phyloP scores from a whole-genome alignment of 768 basidiomycete species.

The Auricularia heimuer region DNA sequence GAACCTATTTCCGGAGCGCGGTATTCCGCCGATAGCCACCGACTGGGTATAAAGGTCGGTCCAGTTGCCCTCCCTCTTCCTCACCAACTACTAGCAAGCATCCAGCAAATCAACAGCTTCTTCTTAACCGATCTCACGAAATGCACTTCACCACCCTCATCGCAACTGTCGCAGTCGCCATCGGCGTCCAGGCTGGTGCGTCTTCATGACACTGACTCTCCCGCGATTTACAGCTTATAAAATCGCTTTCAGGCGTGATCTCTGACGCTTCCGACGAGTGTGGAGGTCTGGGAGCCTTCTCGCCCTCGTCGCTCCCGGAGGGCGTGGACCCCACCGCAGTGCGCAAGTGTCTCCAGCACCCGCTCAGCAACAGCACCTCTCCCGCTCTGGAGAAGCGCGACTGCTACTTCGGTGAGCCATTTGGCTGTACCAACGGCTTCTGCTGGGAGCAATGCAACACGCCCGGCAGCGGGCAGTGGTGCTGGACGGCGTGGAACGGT shows the following conservation, averaged over 20 bases:
- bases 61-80: no score
- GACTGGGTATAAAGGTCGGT: no score
- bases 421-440: not conserved
- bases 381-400: not conserved
- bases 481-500: not conserved
- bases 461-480: not conserved
- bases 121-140: not conserved
- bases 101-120: no score
- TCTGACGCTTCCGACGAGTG: not conserved
- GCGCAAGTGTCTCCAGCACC: not conserved
- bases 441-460: not conserved
- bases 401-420: not conserved
- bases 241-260: not conserved
- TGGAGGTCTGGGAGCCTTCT: not conserved
- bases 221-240: not conserved
- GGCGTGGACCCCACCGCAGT: not conserved
- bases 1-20: no score
- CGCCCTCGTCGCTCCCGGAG: not conserved
- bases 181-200: not conserved
- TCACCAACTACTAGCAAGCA: no score
- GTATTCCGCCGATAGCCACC: no score
- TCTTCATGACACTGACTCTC: not conserved
- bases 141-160: not conserved
- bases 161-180: not conserved
- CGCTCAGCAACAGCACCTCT: not conserved